Evolutionary conservation across 2,329 filamentous ascomycete genomes (phyloP).

Genomic region (Fusarium tuaranense): DNA sequence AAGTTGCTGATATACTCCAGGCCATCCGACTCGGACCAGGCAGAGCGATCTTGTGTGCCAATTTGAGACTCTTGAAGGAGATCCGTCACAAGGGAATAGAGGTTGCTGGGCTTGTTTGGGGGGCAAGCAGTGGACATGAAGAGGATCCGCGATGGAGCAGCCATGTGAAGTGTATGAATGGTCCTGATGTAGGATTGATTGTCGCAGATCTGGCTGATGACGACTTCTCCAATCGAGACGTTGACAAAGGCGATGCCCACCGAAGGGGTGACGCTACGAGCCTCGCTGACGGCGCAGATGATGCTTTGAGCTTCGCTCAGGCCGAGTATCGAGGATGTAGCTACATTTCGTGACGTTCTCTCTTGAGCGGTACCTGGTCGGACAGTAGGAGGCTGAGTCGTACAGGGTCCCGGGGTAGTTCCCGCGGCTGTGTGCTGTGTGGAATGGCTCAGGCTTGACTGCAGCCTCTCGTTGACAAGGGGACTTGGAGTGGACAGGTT

Average conservation of each 20-base stretch:
- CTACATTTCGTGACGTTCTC: conserved; percentile 57
- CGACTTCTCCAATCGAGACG: conserved; percentile 83
- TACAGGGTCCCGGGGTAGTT: conserved; percentile 27
- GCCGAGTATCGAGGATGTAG: conserved; percentile 55
- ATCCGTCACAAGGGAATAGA: conserved; percentile 80
- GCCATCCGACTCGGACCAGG: conserved; percentile 85
- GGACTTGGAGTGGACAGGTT: conserved; percentile 6
- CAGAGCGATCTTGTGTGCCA: conserved; percentile 75
- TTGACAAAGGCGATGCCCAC: conserved; percentile 92
- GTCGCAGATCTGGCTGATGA: conserved; percentile 92
- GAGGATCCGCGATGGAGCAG: conserved; percentile 82
- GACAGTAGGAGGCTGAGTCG: conserved; percentile 36
- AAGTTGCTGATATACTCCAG: conserved; percentile 82
- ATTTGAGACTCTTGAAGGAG: conserved; percentile 48
- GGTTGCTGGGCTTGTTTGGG: conserved; percentile 76
- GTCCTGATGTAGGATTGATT: conserved; percentile 92
- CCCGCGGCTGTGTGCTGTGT: conserved; percentile 26
- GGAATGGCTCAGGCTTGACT: conserved; percentile 14
- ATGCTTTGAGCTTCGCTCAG: conserved; percentile 73
- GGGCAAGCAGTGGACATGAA: conserved; percentile 77
- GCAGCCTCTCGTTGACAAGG: background rate
- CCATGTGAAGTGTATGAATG: conserved; percentile 85
- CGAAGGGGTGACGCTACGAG: conserved; percentile 85
- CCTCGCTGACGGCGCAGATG: conserved; percentile 90
- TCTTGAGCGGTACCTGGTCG: conserved; percentile 56